phyloP scores from a whole-genome alignment of 2,329 filamentous ascomycete genomes.

The Phyllosticta citriasiana region DNA sequence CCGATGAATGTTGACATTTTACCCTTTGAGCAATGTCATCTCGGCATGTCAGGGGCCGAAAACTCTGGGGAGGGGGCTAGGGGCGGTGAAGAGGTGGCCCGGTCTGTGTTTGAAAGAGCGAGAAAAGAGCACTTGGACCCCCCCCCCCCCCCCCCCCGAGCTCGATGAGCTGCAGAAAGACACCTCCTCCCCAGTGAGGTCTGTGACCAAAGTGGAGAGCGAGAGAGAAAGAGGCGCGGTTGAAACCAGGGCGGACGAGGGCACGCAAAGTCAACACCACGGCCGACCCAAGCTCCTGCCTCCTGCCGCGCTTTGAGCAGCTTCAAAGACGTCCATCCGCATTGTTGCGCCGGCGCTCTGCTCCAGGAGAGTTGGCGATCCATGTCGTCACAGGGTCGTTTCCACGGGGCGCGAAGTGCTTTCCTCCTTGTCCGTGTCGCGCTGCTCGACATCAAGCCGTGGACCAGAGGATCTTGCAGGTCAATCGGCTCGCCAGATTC shows the following conservation, averaged over 20 bases:
- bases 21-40: neutral
- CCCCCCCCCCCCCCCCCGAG: neutral
- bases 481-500: neutral
- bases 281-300: too few relatives aligned
- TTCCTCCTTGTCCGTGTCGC: neutral
- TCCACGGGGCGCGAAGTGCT: neutral
- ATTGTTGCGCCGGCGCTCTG: neutral
- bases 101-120: neutral
- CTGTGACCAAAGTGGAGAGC: neutral
- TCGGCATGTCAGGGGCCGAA: neutral
- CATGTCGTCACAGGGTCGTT: neutral
- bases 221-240: neutral
- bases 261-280: neutral
- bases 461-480: neutral
- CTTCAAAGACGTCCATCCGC: neutral
- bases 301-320: neutral
- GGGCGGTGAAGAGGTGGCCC: neutral
- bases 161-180: neutral
- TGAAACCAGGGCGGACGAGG: neutral
- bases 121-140: neutral
- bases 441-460: neutral
- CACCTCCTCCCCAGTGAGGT: neutral
- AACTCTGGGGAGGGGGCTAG: neutral
- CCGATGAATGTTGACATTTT: neutral
- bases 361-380: neutral